A percentile compares a stretch with the other conserved stretches of the same genome.
phyloP scores from a whole-genome alignment of 352 stramenopile genomes.

The Globisporangium sylvaticum region DNA sequence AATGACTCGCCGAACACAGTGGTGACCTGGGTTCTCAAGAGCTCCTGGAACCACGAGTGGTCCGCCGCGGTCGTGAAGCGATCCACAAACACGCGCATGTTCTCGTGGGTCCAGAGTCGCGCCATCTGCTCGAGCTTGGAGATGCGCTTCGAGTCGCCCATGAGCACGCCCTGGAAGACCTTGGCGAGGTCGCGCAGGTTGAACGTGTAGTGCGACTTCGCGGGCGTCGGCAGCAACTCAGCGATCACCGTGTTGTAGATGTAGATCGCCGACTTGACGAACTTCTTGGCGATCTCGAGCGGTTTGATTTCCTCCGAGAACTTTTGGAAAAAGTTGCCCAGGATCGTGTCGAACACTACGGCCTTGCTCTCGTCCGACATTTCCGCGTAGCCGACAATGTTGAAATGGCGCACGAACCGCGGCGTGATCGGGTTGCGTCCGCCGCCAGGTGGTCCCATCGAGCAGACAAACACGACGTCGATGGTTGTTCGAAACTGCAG shows the following conservation, averaged over 20 bases:
- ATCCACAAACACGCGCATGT: slow-evolving; percentile 85
- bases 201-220: slow-evolving; percentile 88
- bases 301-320: slow-evolving; percentile 71
- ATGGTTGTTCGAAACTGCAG: slow-evolving; percentile 90
- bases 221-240: slow-evolving; percentile 75
- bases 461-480: slow-evolving; percentile 83
- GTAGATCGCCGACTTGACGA: slow-evolving; percentile 69
- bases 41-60: slow-evolving; percentile 76
- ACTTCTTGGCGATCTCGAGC: slow-evolving; percentile 40
- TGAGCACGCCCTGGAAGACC: slow-evolving; percentile 82
- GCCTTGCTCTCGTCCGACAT: slow-evolving; percentile 80
- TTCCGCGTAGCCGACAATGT: slow-evolving; percentile 84
- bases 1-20: slow-evolving; percentile 50
- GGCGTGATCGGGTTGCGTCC: slow-evolving; percentile 78
- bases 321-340: slow-evolving; percentile 63
- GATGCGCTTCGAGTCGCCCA: slow-evolving; percentile 79
- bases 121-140: slow-evolving; percentile 63
- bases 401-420: slow-evolving; percentile 80
- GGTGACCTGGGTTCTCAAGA: slow-evolving; percentile 57
- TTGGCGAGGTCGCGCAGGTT: slow-evolving; percentile 88
- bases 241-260: slow-evolving; percentile 86
- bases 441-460: slow-evolving; percentile 78
- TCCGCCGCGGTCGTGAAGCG: slow-evolving; percentile 73
- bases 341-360: slow-evolving; percentile 81
- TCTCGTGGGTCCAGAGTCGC: slow-evolving; percentile 82